These are phyloP conservation scores for Ophiorrhiza pumila DNA, from an alignment of 257 asterid species.

Conservation along the genomic window DNA sequence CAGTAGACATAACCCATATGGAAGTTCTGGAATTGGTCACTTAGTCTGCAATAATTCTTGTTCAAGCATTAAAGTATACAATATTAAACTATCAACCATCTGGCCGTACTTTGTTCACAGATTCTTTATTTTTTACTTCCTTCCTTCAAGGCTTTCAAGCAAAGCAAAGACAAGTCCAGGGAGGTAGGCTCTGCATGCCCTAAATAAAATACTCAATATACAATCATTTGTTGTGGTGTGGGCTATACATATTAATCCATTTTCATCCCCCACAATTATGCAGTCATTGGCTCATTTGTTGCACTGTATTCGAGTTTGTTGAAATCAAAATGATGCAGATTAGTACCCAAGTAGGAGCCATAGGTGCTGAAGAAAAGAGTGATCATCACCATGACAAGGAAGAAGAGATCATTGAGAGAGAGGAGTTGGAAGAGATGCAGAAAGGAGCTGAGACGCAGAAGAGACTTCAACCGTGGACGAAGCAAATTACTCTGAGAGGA, in stretches of 20 bases:
- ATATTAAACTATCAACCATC: neutral
- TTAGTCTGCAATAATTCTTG: constrained; percentile 12
- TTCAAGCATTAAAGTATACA: constrained; percentile 7
- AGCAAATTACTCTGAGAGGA: constrained; percentile 63
- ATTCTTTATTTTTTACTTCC: neutral
- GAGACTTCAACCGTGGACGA: constrained; percentile 56
- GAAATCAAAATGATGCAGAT: constrained; percentile 17
- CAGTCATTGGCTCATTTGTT: neutral
- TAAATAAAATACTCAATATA: neutral
- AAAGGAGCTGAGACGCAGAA: constrained; percentile 15
- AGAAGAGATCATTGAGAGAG: constrained; percentile 8
- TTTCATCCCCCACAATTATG: neutral
- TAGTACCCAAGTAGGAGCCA: constrained; percentile 13
- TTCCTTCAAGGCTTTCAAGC: constrained; percentile 16
- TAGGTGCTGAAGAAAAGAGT: constrained; percentile 31
- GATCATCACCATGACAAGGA: constrained; percentile 4
- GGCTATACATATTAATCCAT: no score
- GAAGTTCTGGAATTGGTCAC: constrained; percentile 29
- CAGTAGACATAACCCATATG: constrained; percentile 36
- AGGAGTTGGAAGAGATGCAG: constrained; percentile 7
- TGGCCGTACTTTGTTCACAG: neutral
- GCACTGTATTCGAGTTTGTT: neutral
- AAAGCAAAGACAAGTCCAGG: neutral
- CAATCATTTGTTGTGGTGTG: neutral
- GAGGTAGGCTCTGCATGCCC: neutral